Percentiles rank a stretch among this genome's conserved stretches.
Evolutionary conservation across 768 basidiomycete genomes (phyloP).

Genomic region (Cystofilobasidium ferigula): DNA sequence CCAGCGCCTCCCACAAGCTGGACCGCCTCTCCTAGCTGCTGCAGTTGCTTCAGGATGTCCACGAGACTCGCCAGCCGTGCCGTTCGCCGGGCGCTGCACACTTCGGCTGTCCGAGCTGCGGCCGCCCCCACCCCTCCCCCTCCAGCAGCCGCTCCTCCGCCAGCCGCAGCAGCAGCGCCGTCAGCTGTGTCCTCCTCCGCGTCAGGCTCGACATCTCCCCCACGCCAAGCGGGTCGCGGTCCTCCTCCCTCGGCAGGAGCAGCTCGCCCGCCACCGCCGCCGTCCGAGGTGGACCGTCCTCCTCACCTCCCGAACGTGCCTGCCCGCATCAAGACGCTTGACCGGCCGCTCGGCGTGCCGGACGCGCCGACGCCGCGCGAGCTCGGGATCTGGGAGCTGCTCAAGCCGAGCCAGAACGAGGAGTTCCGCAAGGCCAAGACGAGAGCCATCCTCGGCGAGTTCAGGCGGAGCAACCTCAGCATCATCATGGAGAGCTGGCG

Average conservation of each 20-base stretch:
- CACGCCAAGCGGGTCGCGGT: neutral
- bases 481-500: constrained; percentile 5
- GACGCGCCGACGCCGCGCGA: constrained; percentile 1
- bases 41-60: too few species aligned
- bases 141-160: neutral
- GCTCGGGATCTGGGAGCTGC: neutral
- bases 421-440: constrained; percentile 1
- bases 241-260: neutral
- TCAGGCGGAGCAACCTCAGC: neutral
- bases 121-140: neutral
- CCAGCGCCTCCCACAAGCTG: too few species aligned
- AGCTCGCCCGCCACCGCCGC: neutral
- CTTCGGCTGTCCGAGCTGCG: neutral
- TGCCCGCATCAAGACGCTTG: neutral
- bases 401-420: neutral
- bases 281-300: neutral
- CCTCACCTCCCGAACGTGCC: neutral
- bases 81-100: neutral
- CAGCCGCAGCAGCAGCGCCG: neutral
- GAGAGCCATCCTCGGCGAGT: neutral
- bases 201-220: too few species aligned
- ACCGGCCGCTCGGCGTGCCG: neutral
- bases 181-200: too few species aligned
- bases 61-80: too few species aligned
- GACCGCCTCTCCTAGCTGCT: too few species aligned